Base-by-base conservation (phyloP, 768 basidiomycete genomes). In the Leucocoprinus birnbaumii region DNA sequence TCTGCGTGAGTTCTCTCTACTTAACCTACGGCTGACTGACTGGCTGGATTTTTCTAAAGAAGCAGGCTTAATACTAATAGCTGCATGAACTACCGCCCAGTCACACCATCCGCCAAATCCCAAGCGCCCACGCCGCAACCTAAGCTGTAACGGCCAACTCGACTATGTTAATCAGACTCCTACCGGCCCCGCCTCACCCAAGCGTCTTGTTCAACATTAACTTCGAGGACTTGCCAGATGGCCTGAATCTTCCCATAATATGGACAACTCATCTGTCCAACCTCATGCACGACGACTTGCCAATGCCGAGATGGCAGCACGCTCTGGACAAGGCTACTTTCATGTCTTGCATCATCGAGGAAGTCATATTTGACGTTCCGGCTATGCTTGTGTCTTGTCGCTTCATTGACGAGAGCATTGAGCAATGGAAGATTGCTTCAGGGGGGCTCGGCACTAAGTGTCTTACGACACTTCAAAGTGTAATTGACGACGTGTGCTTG, bases 351-450 rank as follows among this genome's bases (percentile, higher is more conserved):
- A 71, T 86, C 34, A 66, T 85, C 26, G 72, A 77, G 42, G 77
- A 86, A 61, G 79, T 90, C n/a, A 70, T 73, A 7, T 84, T 89
- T 68, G 83, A 91, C 63, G 61, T 89, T 49, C 67, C 71, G 9
- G 65, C 64, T 22, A 66, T 68, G 35, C 73, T 74, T 42, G 71
- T 88, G 34, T 63, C 68, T 0, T 85, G 83, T 61, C 68, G 64
- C 45, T 88, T 87, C 61, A 68, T 84, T 34, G 87, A 87, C 61
- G 86, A 81, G 8, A 67, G 69, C 2, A 59, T 65, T 14, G 74
- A 82, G 48, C 74, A 76, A 53, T 80, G 85, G 77, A 70, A 31
- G 34, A 35, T 58, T 47, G 35, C 43, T 52, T 51, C 57, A 34
- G 54, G 14, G 41, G 58, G 60, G 60, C 52, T 57, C 40, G 57